Evolutionary conservation across 106 monocot species (phyloP).

Genomic region (Gastrodia elata): DNA sequence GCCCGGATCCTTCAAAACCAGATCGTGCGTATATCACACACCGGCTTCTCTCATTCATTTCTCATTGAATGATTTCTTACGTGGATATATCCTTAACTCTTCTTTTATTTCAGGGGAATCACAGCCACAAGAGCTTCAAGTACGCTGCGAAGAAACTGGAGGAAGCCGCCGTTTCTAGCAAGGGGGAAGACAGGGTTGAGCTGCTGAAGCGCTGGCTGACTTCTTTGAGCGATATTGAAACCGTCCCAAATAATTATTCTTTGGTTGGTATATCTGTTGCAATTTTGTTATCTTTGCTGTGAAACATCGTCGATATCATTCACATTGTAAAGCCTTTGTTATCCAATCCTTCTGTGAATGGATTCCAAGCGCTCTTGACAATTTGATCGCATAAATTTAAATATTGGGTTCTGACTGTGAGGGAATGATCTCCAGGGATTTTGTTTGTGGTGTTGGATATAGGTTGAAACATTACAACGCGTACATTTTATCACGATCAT

Average conservation of each 20-base stretch:
- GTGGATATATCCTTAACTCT: no score
- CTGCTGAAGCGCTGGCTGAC: conserved; percentile 39
- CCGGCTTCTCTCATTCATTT: background rate
- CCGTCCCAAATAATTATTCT: background rate
- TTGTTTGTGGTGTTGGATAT: no score
- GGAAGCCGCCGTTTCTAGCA: conserved; percentile 42
- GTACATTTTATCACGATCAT: no score
- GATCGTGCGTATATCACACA: conserved; percentile 20
- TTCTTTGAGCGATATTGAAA: conserved; percentile 27
- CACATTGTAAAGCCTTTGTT: background rate
- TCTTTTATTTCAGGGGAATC: conserved; percentile 8
- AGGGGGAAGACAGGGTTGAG: conserved; percentile 40
- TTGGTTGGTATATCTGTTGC: background rate
- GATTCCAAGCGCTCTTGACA: background rate
- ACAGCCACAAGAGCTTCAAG: conserved; percentile 25
- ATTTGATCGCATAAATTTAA: background rate
- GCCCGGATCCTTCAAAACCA: conserved; percentile 60
- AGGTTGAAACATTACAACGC: no score
- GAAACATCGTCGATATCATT: background rate
- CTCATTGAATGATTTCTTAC: background rate
- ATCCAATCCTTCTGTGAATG: background rate
- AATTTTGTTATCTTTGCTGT: background rate
- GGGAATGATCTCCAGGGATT: no score
- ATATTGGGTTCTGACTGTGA: background rate
- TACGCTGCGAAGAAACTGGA: conserved; percentile 34